Evolutionary conservation across 2,329 filamentous ascomycete genomes (phyloP), one percentile per base, ranked within the genome.

Genomic region (Seiridium unicorne): DNA sequence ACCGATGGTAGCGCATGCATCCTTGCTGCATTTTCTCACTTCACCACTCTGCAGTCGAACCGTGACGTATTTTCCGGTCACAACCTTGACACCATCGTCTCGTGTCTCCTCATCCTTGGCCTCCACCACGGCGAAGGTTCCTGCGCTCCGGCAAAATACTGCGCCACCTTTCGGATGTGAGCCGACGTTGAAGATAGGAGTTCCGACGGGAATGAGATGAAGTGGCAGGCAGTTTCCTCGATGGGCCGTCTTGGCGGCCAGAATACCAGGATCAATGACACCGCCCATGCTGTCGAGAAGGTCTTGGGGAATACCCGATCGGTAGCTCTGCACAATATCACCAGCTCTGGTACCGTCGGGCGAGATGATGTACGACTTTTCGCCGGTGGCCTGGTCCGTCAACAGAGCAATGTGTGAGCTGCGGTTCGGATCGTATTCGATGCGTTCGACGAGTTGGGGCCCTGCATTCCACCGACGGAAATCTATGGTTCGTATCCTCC

Each of bases 161-260:
- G 91, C 95, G 10, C 87, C 86, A 32, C 89, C 86, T 61, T 88
- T 89, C 38, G 85, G 84, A 4, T 87, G 83, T 34, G 89, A 91
- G 10, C 94, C 94, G 40, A 99, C 89, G 66, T 94, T 95, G 81
- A 90, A 97, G 56, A 99, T 87, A 47, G 92, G 86, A 3, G 93
- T 97, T n/a, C 95, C 94, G 44, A 97, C 84, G 1, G 95, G 96
- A 62, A 99, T 91, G 89, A 99, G 95, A 77, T 96, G 91, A 73
- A 99, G 81, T 11, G 95, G 95, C 67, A 99, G 78, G 73, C 95
- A 99, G 76, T 99, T 99, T 59, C 95, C 95, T 70, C 92, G 86
- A 80, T 93, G 93, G 1, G 93, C 93, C 32, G 96, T 99, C 79
- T 92, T 95, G 36, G 95, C 91, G 6, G 96, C 95, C 63, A 99